Base-by-base conservation (phyloP, 2,329 filamentous ascomycete genomes). In the Fusarium ambrosium region DNA sequence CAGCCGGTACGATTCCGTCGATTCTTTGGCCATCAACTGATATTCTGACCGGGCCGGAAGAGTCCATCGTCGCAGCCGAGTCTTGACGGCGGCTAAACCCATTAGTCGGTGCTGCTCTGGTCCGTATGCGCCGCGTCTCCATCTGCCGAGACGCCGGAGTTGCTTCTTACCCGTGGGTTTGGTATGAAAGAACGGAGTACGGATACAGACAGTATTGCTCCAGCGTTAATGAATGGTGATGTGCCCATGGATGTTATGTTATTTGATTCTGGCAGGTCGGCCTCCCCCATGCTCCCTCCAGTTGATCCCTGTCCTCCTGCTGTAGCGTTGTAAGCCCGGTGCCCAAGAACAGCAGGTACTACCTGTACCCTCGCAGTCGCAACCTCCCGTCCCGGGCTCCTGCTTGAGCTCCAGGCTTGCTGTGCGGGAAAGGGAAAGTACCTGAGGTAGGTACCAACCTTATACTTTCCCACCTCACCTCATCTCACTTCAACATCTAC, bases 391-490 rank as follows among this genome's bases (percentile, higher is more conserved):
- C 29, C 51, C 32, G 39, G 43, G 62, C 53, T 27, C 14, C 43
- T 34, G 36, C 41, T 39, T 53, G 43, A 62, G 55, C 48, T 55
- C 27, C 27, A 55, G 48, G 10, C 37, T 62, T 34, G 10, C 34
- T 10, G 41, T 24, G 10, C 34, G 34, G 55, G 41, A 62, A 48
- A 61, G 64, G 32, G 32, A 34, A 34, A 34, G 32, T 34, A 34
- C 32, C 32, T 45, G 62, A 16, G 32, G 37, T 56, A 68, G 62
- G 72, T 65, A 68, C 69, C 34, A 51, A 55, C 62, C 29, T 73
- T 70, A 62, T 62, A 71, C 67, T 75, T 64, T 66, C 60, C 53
- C 61, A 68, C 64, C 62, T 61, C 51, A 55, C 59, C 60, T 68
- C 43, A 61, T 53, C 65, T 48, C 62, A 58, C 39, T 56, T 56